Conservation (phyloP, 2,329 filamentous ascomycete genomes). For the Monosporascus sp. region DNA sequence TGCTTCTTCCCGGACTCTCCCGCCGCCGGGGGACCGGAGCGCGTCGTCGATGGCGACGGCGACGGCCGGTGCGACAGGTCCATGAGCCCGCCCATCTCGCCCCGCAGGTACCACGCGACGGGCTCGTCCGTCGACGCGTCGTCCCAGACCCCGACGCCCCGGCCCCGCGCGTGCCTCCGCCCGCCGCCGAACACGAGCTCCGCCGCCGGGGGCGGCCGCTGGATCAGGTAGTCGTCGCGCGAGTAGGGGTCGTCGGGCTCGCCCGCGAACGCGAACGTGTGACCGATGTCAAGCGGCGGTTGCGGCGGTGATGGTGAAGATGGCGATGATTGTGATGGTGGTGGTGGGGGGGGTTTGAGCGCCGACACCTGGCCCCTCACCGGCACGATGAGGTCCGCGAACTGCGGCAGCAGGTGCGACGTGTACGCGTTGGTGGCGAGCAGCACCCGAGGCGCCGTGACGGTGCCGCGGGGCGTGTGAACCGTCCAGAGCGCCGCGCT, state of each 20-base stretch:
- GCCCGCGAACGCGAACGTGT: constrained; percentile 61
- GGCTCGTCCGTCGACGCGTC: constrained; percentile 53
- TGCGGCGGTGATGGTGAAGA: constrained; percentile 12
- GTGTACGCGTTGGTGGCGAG: constrained; percentile 84
- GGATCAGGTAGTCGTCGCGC: constrained; percentile 68
- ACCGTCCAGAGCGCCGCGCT: constrained; percentile 48
- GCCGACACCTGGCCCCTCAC: constrained; percentile 69
- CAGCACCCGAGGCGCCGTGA: constrained; percentile 60
- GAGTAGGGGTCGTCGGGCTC: constrained; percentile 19
- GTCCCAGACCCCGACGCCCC: constrained; percentile 52
- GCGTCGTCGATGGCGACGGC: background rate
- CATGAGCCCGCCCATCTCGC: constrained; percentile 36
- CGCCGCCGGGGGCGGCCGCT: constrained; percentile 53
- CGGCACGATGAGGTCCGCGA: constrained; percentile 69
- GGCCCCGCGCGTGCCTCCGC: constrained; percentile 47
- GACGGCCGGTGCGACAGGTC: constrained; percentile 29
- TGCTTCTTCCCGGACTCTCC: constrained; percentile 25
- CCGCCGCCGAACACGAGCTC: constrained; percentile 70
- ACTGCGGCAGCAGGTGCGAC: constrained; percentile 64
- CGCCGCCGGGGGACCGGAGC: background rate
- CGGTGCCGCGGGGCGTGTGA: constrained; percentile 62
- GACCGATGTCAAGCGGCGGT: constrained; percentile 35
- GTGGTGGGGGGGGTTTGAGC: constrained; percentile 49
- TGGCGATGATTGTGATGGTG: background rate
- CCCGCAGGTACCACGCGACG: constrained; percentile 51